These are phyloP conservation scores for Zizania latifolia DNA, from an alignment of 176 grass and related monocot genomes.

Conservation along the genomic window DNA sequence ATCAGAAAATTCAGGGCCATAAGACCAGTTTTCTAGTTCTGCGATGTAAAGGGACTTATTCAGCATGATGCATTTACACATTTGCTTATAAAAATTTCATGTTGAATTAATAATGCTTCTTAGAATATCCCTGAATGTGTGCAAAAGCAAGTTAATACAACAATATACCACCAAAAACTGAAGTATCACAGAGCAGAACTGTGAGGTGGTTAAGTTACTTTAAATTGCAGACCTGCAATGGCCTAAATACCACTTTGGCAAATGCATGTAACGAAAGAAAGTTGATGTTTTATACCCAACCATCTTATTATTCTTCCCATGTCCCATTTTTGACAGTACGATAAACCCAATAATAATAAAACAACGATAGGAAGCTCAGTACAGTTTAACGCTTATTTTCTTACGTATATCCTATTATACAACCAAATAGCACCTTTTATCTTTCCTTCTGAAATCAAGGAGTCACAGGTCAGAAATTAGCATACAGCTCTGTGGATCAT, in stretches of 20 bases:
- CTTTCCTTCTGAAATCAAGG: conserved; percentile 58
- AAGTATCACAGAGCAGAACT: background rate
- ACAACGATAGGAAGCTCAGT: background rate
- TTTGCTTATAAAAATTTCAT: background rate
- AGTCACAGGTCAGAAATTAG: conserved; percentile 54
- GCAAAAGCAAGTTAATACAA: background rate
- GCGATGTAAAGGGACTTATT: background rate
- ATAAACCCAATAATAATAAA: background rate
- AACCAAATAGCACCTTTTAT: conserved; percentile 58
- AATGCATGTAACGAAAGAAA: background rate
- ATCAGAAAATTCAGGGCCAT: background rate
- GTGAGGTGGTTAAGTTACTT: background rate
- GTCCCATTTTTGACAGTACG: too few relatives aligned
- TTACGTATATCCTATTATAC: conserved; percentile 18
- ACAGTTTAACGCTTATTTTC: background rate
- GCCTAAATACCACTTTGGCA: background rate
- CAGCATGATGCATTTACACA: background rate
- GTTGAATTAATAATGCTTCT: background rate
- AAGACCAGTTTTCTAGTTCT: background rate
- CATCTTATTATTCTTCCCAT: background rate
- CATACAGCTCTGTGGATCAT: conserved; percentile 91
- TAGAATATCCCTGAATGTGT: background rate
- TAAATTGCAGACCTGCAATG: background rate
- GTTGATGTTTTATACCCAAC: background rate
- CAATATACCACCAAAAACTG: background rate